phyloP scores from a whole-genome alignment of 768 basidiomycete genomes.

The Rhizopogon roseolus region DNA sequence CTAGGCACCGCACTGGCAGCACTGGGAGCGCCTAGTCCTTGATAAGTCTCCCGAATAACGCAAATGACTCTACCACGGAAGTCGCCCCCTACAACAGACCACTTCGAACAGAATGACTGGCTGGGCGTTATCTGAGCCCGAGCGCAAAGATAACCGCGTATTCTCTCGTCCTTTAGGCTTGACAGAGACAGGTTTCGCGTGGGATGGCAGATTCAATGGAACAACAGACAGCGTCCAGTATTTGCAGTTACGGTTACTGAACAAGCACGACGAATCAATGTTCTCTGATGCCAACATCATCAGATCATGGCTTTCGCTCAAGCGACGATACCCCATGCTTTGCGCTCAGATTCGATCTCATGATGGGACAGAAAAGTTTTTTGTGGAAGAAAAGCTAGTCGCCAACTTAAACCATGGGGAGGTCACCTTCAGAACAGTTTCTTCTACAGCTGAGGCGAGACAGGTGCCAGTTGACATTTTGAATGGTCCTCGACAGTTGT shows the following conservation, averaged over 20 bases:
- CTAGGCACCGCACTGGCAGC: too few relatives aligned
- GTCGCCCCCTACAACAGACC: too few relatives aligned
- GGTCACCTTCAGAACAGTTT: slow-evolving; percentile 29
- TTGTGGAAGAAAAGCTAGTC: slow-evolving; percentile 36
- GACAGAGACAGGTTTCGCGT: slow-evolving; percentile 38
- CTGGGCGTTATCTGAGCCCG: too few relatives aligned
- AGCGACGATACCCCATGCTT: slow-evolving; percentile 46
- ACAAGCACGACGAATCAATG: slow-evolving; percentile 16
- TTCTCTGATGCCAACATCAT: slow-evolving; percentile 31
- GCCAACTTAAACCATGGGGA: slow-evolving; percentile 29
- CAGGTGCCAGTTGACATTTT: slow-evolving; percentile 23
- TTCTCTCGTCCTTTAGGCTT: slow-evolving; percentile 35
- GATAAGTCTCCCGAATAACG: too few relatives aligned
- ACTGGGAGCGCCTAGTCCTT: too few relatives aligned
- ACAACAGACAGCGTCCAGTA: slow-evolving; percentile 40
- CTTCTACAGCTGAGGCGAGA: slow-evolving; percentile 31
- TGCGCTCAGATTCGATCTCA: slow-evolving; percentile 33
- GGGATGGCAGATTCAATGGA: slow-evolving; percentile 35
- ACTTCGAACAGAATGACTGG: too few relatives aligned
- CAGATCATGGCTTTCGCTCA: slow-evolving; percentile 42
- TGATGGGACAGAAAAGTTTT: slow-evolving; percentile 26
- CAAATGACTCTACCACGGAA: too few relatives aligned
- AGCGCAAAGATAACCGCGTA: background rate
- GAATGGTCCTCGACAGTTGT: slow-evolving; percentile 34
- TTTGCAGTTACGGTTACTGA: slow-evolving; percentile 21